Percentiles rank a stretch among this genome's conserved stretches.
Conservation (phyloP, 495 filamentous ascomycete species). For the Neurospora intermedia region DNA sequence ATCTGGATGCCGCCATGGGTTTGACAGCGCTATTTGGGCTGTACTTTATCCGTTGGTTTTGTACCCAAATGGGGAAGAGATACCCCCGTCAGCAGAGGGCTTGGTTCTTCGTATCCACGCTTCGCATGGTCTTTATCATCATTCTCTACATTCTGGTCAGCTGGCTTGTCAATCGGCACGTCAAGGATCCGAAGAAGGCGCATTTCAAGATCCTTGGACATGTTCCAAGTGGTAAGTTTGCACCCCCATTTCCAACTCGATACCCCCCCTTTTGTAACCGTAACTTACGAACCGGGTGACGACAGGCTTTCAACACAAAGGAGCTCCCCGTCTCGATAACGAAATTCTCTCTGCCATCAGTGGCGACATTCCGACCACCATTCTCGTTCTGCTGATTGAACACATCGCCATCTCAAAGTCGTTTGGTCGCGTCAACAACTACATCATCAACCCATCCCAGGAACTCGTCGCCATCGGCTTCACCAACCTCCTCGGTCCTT, state of each 20-base stretch:
- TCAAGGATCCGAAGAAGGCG: constrained; percentile 17
- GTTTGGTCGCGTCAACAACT: constrained; percentile 44
- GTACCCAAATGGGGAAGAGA: constrained; percentile 31
- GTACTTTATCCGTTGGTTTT: constrained; percentile 37
- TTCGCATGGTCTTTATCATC: constrained; percentile 34
- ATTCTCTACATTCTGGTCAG: constrained; percentile 34
- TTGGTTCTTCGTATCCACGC: constrained; percentile 35
- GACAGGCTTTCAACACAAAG: constrained; percentile 35
- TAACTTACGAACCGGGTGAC: background rate
- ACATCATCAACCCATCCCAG: constrained; percentile 44
- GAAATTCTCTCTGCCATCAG: constrained; percentile 24
- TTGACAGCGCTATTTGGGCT: constrained; percentile 38
- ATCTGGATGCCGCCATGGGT: constrained; percentile 43
- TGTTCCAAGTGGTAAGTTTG: constrained; percentile 31
- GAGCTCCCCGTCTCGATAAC: constrained; percentile 23
- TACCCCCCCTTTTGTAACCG: background rate
- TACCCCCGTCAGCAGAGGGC: constrained; percentile 27
- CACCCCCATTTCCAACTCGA: background rate
- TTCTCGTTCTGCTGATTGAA: constrained; percentile 43
- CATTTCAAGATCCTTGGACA: constrained; percentile 32
- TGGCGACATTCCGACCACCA: constrained; percentile 26
- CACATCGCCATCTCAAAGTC: constrained; percentile 46
- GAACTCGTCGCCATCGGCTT: constrained; percentile 45
- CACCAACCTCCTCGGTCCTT: constrained; percentile 41
- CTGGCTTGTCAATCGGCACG: constrained; percentile 24